Evolutionary conservation across 1,284 basidiomycete genomes (phyloP), one percentile per base, ranked within the genome.

Genomic region (Apiotrichum brassicae): DNA sequence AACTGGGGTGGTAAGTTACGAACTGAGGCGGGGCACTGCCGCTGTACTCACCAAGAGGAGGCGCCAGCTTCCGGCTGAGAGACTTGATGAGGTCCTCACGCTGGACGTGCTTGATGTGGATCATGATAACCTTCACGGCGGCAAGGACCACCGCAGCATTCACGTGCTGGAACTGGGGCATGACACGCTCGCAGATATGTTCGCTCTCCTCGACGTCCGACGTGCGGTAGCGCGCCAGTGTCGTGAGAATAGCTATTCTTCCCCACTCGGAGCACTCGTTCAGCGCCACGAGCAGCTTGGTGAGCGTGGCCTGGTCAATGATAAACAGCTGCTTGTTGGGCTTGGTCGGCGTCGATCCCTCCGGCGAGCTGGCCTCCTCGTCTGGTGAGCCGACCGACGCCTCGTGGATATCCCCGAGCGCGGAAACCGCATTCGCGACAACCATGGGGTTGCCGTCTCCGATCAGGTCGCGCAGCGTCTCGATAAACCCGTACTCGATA

Each of bases 181-280:
- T 87, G 36, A 97, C 93, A 34, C 95, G 84, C 73, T 98, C 94
- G 72, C 94, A 97, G 53, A 98, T 97, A 72, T 97, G 93, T 69
- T 98, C 95, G 64, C 87, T 87, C 75, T 98, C 95, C 72, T 91
- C 87, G 53, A 87, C 86, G 63, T 95, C 93, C 24, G 78, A 76
- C 0, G 90, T 81, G 43, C 78, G 79, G 72, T 97, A 98, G 43
- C 88, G 81, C 9, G 88, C 80, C 36, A 98, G 76, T 0, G 89
- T 88, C 53, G 86, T 86, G 47, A 98, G 76, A 43, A 98, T 85
- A 1, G 91, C 89, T 20, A 98, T 91, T 50, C 94, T 82, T 28
- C 94, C 94, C 94, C 94, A 98, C 76, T 98, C 94, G 0, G 94
- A 95, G 70, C 94, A 97, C 74, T 97, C 95, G 70, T 97, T 97